Base-by-base conservation (phyloP, 768 basidiomycete genomes). In the Boletellus emodensis region DNA sequence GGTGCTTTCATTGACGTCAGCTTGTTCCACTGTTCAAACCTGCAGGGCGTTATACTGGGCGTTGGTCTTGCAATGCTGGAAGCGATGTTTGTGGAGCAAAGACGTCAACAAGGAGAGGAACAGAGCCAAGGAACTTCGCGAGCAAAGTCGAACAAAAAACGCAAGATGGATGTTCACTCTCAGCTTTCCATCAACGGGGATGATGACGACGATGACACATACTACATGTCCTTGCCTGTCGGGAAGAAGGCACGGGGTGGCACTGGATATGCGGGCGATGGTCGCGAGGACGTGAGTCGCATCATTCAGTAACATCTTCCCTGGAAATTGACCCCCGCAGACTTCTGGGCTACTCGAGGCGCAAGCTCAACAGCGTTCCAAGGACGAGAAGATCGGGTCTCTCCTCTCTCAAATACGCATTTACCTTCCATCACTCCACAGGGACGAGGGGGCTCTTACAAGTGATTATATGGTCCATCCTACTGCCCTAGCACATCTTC, bases 401-500 rank as follows among this genome's bases (percentile, higher is more conserved):
- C 72, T 94, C 20, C 77, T 97, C 37, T 71, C 72, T 3, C 76
- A 78, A 48, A 84, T 96, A 46, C 83, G 90, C n/a, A 74, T 82
- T 2, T 97, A 85, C 64, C 80, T 97, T 10, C 94, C 94, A 0
- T 87, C 85, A 35, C 70, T 92, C 10, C 80, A 86, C 56, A 82
- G 94, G 42, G 69, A 73, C 17, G 85, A 82, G 11, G 92, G 91
- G 14, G 84, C 84, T 35, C 81, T 80, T 54, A 80, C 91, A 2
- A 92, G 90, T 56, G 94, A 97, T 71, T 94, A 90, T 61, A 78
- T 93, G 60, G 85, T 87, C n/a, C 90, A 93, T 61, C 94, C 94
- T 2, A 94, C 92, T 3, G 82, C 93, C 3, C 74, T 97, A 34
- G 91, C 93, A 10, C 94, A 94, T 69, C 84, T 97, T 48, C 83